Conservation (phyloP, 306 rosid genomes). For the Vachellia collinsii region DNA sequence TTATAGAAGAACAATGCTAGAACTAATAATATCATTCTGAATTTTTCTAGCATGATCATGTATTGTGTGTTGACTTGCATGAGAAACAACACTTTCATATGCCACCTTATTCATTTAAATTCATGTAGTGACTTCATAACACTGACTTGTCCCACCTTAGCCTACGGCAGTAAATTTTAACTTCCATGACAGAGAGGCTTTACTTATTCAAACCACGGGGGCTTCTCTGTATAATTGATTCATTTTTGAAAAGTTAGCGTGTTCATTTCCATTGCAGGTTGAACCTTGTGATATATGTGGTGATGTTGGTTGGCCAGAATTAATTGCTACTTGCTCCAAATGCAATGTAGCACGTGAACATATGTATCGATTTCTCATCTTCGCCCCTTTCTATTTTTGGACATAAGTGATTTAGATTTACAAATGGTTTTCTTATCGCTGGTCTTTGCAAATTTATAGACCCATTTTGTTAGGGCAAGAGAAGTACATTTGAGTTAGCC, state of each 20-base stretch:
- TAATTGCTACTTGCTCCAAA: conserved; percentile 47
- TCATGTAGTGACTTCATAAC: background rate
- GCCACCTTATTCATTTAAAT: no score
- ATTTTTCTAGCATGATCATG: background rate
- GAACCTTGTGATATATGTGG: conserved; percentile 66
- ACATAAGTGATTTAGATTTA: background rate
- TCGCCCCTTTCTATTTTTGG: background rate
- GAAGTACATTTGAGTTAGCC: conserved; percentile 10
- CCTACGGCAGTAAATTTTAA: background rate
- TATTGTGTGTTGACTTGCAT: background rate
- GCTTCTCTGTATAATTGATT: background rate
- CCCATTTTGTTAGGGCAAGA: conserved; percentile 4
- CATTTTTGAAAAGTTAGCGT: conserved; percentile 2
- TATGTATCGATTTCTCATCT: conserved; percentile 47
- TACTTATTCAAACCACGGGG: background rate
- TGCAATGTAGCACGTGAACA: conserved; percentile 55
- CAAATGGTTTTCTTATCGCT: background rate
- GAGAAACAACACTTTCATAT: background rate
- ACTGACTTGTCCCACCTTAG: background rate
- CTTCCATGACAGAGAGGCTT: background rate
- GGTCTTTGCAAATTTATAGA: conserved; percentile 23
- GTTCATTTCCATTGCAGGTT: conserved; percentile 49
- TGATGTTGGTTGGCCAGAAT: conserved; percentile 40
- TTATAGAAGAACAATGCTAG: background rate
- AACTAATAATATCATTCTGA: background rate